A percentile compares a stretch with the other conserved stretches of the same genome.
Evolutionary conservation across 2,329 filamentous ascomycete genomes (phyloP).

Genomic region (Metarhizium rileyi): DNA sequence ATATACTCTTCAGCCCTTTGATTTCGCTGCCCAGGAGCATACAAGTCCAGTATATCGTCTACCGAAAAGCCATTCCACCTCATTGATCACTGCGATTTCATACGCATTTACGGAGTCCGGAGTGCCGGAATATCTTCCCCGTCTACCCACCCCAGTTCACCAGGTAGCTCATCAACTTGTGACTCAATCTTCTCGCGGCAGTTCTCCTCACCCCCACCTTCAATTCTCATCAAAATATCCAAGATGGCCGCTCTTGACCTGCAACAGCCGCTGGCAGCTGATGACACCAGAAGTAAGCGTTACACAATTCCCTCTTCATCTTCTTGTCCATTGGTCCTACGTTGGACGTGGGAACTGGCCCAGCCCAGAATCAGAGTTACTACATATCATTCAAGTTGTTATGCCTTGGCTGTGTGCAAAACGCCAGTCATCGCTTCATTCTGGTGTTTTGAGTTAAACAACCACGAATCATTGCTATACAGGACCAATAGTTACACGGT

Average conservation of each 20-base stretch:
- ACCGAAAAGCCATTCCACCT: not conserved
- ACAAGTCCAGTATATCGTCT: not conserved
- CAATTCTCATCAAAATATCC: conserved; percentile 1
- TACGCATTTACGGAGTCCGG: not conserved
- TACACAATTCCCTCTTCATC: not conserved
- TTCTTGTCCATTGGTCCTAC: not conserved
- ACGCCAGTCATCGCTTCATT: not conserved
- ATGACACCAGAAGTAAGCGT: conserved; percentile 34
- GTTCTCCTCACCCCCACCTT: not conserved
- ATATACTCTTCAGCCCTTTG: not conserved
- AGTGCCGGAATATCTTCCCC: no score
- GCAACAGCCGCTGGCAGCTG: conserved; percentile 28
- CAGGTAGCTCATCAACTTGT: not conserved
- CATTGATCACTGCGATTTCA: not conserved
- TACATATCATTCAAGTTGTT: not conserved
- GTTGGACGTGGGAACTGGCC: not conserved
- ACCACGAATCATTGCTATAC: not conserved
- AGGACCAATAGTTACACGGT: not conserved
- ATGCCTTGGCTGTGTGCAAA: not conserved
- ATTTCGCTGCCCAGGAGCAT: not conserved
- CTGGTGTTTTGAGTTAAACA: not conserved
- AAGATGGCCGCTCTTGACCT: conserved; percentile 33
- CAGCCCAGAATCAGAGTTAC: not conserved
- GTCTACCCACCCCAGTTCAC: not conserved
- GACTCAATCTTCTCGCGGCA: not conserved